Conservation (phyloP, 805 yeast species). For the Saturnispora besseyi region DNA sequence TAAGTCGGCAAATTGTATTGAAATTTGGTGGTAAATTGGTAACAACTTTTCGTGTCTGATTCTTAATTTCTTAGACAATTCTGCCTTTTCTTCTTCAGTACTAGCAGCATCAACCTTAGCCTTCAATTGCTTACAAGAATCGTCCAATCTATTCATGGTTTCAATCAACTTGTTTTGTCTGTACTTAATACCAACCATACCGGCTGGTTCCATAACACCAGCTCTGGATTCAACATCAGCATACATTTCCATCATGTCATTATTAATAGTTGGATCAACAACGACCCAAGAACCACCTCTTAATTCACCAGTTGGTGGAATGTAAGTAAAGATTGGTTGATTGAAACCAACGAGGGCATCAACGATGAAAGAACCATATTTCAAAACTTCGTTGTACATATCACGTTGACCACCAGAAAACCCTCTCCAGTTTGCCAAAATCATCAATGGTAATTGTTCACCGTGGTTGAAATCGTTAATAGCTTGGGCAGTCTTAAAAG, state of each 20-base stretch:
- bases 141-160: constrained; percentile 89
- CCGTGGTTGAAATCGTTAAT: constrained; percentile 96
- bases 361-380: constrained; percentile 93
- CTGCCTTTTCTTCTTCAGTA: constrained; percentile 56
- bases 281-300: constrained; percentile 99
- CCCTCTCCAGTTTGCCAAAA: constrained; percentile 99
- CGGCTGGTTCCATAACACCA: constrained; percentile 98
- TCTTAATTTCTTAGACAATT: constrained; percentile 53
- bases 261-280: constrained; percentile 95
- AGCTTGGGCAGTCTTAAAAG: constrained; percentile 98
- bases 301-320: constrained; percentile 96
- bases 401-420: constrained; percentile 99
- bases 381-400: constrained; percentile 96
- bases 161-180: constrained; percentile 83
- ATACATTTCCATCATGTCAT: constrained; percentile 98
- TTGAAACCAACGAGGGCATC: constrained; percentile 93
- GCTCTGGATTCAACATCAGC: constrained; percentile 94
- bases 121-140: constrained; percentile 60
- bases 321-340: constrained; percentile 94
- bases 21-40: constrained; percentile 86
- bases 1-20: constrained; percentile 94
- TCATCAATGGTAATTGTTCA: constrained; percentile 95
- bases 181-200: constrained; percentile 98
- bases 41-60: constrained; percentile 72
- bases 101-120: constrained; percentile 44